These are phyloP conservation scores for Pythium pyrilobum DNA, from an alignment of 352 stramenopile genomes.

Conservation along the genomic window DNA sequence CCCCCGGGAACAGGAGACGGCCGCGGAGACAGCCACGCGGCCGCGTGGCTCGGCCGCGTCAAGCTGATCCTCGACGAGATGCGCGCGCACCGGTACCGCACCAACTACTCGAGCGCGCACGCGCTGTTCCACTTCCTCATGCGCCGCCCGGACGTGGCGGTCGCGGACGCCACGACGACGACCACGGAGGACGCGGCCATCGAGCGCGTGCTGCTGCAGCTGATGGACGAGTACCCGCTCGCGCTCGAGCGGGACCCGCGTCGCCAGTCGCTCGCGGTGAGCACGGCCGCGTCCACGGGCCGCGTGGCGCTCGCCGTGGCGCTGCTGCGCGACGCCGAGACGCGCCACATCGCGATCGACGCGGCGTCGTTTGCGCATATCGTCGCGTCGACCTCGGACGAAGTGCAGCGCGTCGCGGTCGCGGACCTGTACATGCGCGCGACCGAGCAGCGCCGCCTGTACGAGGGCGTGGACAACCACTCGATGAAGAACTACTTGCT, in stretches of 20 bases:
- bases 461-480: constrained; percentile 36
- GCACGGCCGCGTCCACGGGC: constrained; percentile 36
- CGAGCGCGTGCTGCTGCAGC: constrained; percentile 29
- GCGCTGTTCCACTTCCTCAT: constrained; percentile 59
- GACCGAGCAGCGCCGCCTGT: constrained; percentile 45
- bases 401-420: constrained; percentile 40
- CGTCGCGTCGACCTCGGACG: constrained; percentile 38
- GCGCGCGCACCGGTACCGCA: constrained; percentile 28
- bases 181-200: constrained; percentile 12
- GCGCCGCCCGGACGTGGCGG: constrained; percentile 37
- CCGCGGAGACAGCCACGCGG: neutral
- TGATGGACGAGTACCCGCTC: constrained; percentile 40
- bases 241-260: constrained; percentile 41
- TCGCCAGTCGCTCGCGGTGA: constrained; percentile 53
- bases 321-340: constrained; percentile 36
- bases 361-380: constrained; percentile 59
- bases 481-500: constrained; percentile 65
- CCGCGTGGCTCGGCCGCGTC: constrained; percentile 22
- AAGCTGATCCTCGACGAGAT: constrained; percentile 40
- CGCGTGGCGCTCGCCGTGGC: constrained; percentile 29
- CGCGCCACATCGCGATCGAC: constrained; percentile 41
- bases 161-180: neutral
- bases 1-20: constrained; percentile 10
- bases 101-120: constrained; percentile 61
- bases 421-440: constrained; percentile 54